Conservation (phyloP, 2,329 filamentous ascomycete genomes). For the Cercospora canescens region DNA sequence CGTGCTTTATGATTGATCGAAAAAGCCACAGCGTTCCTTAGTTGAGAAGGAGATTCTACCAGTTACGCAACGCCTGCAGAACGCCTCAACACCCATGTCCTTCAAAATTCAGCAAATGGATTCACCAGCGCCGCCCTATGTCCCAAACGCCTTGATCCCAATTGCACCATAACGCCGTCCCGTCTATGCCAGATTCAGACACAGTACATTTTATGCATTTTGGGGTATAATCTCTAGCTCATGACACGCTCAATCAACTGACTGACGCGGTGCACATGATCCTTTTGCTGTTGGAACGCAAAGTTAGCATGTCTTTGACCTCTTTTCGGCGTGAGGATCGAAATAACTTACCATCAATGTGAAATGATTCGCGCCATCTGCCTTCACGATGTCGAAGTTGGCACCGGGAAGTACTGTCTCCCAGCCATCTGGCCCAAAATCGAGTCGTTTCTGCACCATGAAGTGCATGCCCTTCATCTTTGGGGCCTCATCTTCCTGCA, state of each 20-base stretch:
- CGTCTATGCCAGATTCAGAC: background rate
- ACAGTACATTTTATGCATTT: background rate
- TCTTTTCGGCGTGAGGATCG: background rate
- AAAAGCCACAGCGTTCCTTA: background rate
- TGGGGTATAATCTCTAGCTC: background rate
- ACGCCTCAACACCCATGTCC: background rate
- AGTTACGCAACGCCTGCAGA: background rate
- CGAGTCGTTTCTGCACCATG: constrained; percentile 49
- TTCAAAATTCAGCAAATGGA: background rate
- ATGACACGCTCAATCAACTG: background rate
- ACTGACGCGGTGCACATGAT: background rate
- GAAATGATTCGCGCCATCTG: constrained; percentile 41
- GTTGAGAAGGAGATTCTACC: background rate
- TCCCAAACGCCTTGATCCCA: background rate
- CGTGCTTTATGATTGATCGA: too few relatives aligned
- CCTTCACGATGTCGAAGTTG: constrained; percentile 35
- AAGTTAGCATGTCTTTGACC: background rate
- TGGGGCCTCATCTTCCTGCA: constrained; percentile 49
- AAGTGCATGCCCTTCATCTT: constrained; percentile 35
- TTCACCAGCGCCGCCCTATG: background rate
- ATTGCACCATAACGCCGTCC: background rate
- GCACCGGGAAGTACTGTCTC: constrained; percentile 44
- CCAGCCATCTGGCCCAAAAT: constrained; percentile 52
- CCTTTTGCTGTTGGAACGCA: background rate
- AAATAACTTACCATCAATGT: constrained; percentile 36